phyloP scores from a whole-genome alignment of 371 early-diverging fungal genomes.

The Mortierella sp. region DNA sequence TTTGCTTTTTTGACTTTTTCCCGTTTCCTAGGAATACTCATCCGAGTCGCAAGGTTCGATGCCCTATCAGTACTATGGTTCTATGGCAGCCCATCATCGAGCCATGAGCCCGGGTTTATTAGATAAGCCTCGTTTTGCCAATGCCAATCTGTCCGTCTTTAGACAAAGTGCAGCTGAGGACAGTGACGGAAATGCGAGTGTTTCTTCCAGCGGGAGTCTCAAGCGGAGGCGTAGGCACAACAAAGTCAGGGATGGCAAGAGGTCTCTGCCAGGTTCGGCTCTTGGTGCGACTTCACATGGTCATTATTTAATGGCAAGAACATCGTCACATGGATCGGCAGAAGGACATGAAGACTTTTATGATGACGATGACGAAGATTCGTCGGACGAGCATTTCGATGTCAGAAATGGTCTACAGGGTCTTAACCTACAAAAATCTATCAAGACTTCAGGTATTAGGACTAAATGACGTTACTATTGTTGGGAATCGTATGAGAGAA shows the following conservation, averaged over 20 bases:
- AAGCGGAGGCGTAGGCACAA: conserved; percentile 56
- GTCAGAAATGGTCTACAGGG: conserved; percentile 49
- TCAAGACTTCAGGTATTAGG: conserved; percentile 39
- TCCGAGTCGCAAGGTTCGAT: conserved; percentile 17
- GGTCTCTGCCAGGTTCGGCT: conserved; percentile 32
- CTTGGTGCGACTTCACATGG: conserved; percentile 30
- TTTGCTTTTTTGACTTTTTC: neutral
- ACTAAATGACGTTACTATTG: neutral
- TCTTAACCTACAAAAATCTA: conserved; percentile 46
- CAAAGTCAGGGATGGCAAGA: conserved; percentile 33
- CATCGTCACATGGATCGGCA: conserved; percentile 38
- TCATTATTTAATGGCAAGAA: conserved; percentile 26
- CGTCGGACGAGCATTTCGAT: conserved; percentile 46
- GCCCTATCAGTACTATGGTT: conserved; percentile 18
- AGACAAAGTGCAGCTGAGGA: conserved; percentile 52
- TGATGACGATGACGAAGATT: conserved; percentile 46
- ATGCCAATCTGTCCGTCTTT: conserved; percentile 49
- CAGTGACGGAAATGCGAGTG: conserved; percentile 59
- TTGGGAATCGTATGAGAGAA: neutral
- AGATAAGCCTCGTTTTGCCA: conserved; percentile 49
- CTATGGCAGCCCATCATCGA: conserved; percentile 26
- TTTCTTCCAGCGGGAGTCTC: conserved; percentile 58
- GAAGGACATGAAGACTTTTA: conserved; percentile 42
- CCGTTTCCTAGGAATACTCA: conserved; percentile 28
- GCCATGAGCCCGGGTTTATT: conserved; percentile 48